These are phyloP conservation scores for Neurospora sp. DNA, from an alignment of 495 filamentous ascomycete species.

Conservation along the genomic window DNA sequence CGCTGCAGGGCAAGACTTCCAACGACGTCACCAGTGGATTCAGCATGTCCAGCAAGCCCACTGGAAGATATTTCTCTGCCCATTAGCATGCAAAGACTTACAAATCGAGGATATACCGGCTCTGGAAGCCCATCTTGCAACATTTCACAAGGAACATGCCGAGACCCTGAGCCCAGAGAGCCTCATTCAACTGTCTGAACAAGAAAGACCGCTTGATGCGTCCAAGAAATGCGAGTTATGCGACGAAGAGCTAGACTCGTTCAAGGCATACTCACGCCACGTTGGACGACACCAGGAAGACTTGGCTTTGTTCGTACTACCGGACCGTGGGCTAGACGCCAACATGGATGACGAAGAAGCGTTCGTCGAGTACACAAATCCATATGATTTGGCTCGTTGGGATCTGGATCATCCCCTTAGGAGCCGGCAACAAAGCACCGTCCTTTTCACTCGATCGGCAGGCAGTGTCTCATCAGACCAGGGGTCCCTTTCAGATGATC, in stretches of 20 bases:
- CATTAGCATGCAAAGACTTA: not conserved
- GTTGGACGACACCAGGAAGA: conserved; percentile 8
- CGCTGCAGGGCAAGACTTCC: conserved; percentile 1
- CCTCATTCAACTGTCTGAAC: not conserved
- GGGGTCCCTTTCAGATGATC: no score
- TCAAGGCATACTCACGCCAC: conserved; percentile 3
- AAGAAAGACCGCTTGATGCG: not conserved
- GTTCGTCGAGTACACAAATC: no score
- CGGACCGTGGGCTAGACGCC: not conserved
- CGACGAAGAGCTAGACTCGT: not conserved
- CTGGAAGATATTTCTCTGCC: conserved; percentile 3
- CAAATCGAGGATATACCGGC: not conserved
- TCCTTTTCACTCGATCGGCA: no score
- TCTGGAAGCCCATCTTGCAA: not conserved
- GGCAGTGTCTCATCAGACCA: no score
- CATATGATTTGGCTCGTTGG: no score
- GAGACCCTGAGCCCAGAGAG: not conserved
- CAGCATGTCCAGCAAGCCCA: conserved; percentile 6
- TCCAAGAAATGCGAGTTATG: not conserved
- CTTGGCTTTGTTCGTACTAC: conserved; percentile 1
- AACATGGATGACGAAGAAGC: no score
- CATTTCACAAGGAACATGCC: not conserved
- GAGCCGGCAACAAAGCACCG: no score
- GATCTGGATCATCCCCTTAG: no score
- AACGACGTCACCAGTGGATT: conserved; percentile 7